Evolutionary conservation across 306 rosid species (phyloP), one percentile per base, ranked within the genome.

Genomic region (Inga leiocalycina): DNA sequence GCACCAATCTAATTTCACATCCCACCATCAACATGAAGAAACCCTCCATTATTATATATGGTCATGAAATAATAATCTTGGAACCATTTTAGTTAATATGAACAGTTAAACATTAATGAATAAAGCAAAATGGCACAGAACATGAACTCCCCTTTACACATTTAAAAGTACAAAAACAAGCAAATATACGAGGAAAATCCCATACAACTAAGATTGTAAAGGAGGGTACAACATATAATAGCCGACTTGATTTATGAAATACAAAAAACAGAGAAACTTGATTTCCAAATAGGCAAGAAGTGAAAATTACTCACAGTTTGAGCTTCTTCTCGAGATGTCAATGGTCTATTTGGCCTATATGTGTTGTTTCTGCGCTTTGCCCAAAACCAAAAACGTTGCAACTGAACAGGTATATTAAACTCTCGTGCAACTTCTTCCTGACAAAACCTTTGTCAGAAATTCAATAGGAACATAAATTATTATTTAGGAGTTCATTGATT

Each of bases 291-390:
- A 0, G 57, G 56, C 8, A 22, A 44, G 22, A n/a, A 71, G 4
- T 44, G 56, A 71, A 71, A 61, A 62, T 68, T 71, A 67, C 84
- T 82, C 90, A 95, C 98, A 48, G 98, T 78, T 88, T 93, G 98
- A 65, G 87, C 54, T 91, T 95, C 98, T 80, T 95, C 98, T 79
- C 88, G 94, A 8, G 84, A 85, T 68, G 89, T 85, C 87, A 95
- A 77, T 37, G 94, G 94, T 61, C 97, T 90, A 84, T 87, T 90
- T 54, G 95, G 98, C 54, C 98, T 90, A 79, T 89, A 95, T 22
- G 98, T 93, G 82, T 93, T 93, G 84, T 95, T 95, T 87, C 91
- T 97, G 69, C 98, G 89, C 89, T 93, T 95, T 17, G 98, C 98
- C 98, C 98, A 95, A 83, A 95, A 71, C 98, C 98, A 95, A 83